Conservation (phyloP, 495 filamentous ascomycete genomes). For the Xylaria flabelliformis region DNA sequence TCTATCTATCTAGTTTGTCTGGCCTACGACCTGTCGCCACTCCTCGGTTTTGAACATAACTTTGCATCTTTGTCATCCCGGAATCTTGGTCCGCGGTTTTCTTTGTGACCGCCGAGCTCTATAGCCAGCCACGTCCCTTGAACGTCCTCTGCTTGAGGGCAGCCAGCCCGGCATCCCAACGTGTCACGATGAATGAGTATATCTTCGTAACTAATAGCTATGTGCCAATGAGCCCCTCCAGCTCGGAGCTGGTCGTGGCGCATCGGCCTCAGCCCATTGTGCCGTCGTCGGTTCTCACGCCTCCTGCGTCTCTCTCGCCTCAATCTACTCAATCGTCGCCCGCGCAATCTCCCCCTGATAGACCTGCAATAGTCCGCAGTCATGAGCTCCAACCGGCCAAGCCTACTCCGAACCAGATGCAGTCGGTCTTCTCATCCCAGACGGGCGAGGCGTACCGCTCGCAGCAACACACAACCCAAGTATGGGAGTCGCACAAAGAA, state of each 20-base stretch:
- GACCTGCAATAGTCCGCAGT: conserved; percentile 27
- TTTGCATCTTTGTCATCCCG: conserved; percentile 3
- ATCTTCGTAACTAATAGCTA: conserved; percentile 24
- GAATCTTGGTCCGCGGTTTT: not conserved
- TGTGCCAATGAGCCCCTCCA: conserved; percentile 22
- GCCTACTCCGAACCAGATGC: conserved; percentile 36
- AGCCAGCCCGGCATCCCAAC: not conserved
- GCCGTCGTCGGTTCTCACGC: conserved; percentile 24
- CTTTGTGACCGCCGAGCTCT: not conserved
- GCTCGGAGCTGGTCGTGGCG: conserved; percentile 19
- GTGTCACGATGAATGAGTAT: conserved; percentile 24
- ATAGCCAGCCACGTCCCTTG: not conserved
- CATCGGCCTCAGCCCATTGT: conserved; percentile 24
- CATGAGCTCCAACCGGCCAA: conserved; percentile 32
- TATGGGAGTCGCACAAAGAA: conserved; percentile 45
- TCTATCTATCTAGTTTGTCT: too few species aligned
- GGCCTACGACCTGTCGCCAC: not conserved
- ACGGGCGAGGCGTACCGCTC: conserved; percentile 42
- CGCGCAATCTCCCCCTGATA: conserved; percentile 31
- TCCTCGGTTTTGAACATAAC: not conserved
- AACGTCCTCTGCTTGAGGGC: conserved; percentile 8
- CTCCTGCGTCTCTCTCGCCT: conserved; percentile 24
- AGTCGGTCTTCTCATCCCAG: conserved; percentile 43
- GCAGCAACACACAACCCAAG: conserved; percentile 39
- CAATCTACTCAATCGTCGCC: conserved; percentile 28